Evolutionary conservation across 2,329 filamentous ascomycete genomes (phyloP).

Genomic region (Alternaria alternata): DNA sequence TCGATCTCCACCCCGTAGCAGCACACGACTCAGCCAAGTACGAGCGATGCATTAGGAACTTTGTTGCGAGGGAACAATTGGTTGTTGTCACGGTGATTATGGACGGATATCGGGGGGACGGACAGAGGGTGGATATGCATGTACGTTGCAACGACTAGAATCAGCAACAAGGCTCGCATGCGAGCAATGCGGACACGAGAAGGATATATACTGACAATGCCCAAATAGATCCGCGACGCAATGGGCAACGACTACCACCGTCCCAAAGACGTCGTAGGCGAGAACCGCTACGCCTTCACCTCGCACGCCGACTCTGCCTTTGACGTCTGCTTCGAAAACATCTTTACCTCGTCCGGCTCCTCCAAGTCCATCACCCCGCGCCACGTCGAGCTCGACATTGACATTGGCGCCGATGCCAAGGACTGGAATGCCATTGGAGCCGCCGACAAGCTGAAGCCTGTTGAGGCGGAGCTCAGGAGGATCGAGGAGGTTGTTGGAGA

Average conservation of each 20-base stretch:
- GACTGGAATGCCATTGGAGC: constrained; percentile 98
- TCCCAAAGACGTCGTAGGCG: constrained; percentile 89
- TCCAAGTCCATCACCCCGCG: constrained; percentile 59
- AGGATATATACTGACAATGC: constrained; percentile 6
- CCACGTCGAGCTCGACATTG: constrained; percentile 89
- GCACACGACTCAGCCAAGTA: constrained; percentile 69
- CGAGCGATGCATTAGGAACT: constrained; percentile 95
- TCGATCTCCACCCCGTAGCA: constrained; percentile 80
- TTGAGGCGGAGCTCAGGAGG: constrained; percentile 91
- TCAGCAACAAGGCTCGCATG: neutral
- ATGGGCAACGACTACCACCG: constrained; percentile 95
- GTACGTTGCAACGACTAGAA: constrained; percentile 62
- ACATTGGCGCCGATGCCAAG: constrained; percentile 95
- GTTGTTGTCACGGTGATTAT: constrained; percentile 94
- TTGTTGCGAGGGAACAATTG: constrained; percentile 87
- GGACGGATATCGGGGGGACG: constrained; percentile 86
- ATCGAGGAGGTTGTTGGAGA: constrained; percentile 91
- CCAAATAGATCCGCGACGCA: constrained; percentile 83
- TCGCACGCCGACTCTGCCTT: constrained; percentile 91
- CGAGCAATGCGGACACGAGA: neutral
- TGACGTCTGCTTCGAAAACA: constrained; percentile 95
- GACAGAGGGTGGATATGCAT: constrained; percentile 92
- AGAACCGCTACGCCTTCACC: constrained; percentile 93
- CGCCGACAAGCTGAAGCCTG: constrained; percentile 95
- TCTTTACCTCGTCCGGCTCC: constrained; percentile 59